Evolutionary conservation across 2,329 filamentous ascomycete species (phyloP), one percentile per base, ranked within the genome.

Genomic region (Laburnicola sp.): DNA sequence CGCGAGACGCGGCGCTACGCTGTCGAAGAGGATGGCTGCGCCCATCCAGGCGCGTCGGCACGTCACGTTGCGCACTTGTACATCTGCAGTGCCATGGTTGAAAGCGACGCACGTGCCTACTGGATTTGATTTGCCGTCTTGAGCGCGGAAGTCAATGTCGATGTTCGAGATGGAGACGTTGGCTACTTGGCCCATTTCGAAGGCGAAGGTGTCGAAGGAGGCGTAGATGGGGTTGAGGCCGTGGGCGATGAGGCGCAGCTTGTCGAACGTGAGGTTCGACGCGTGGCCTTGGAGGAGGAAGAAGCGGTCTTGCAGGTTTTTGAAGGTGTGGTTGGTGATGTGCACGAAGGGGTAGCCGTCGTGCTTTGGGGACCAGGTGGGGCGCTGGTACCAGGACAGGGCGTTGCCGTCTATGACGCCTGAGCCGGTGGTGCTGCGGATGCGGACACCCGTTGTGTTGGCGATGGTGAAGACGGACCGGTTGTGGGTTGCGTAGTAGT

Each of bases 1-100:
- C 11, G 27, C 28, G 21, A 26, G 3, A 73, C 16, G 4, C 3
- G 38, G 30, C 22, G 21, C 16, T 6, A 77, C 45, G 0, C 64
- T 67, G 54, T 78, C 75, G 8, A 60, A 61, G 38, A 71, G 70
- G 0, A 77, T 77, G 2, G 79, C 63, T 1, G 49, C 49, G 3
- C 78, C 78, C 6, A 80, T 75, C 3, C 73, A 78, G 4, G 80
- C 59, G 6, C 77, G 76, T 36, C 79, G 74, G 59, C 78, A 80
- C 30, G 72, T 74, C 16, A 79, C 68, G 3, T 65, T 65, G 10
- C 66, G 59, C 3, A 78, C 73, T 2, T 68, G 71, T n/a, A 76
- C 66, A 38, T 74, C 72, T 46, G 69, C 63, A 1, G 69, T 65
- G 8, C 74, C 74, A 0, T 72, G 70, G 54, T 78, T 79, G 59